A percentile compares a stretch with the other conserved stretches of the same genome.
These are phyloP conservation scores for Cystofilobasidium macerans DNA, from an alignment of 768 basidiomycete genomes.

Conservation along the genomic window DNA sequence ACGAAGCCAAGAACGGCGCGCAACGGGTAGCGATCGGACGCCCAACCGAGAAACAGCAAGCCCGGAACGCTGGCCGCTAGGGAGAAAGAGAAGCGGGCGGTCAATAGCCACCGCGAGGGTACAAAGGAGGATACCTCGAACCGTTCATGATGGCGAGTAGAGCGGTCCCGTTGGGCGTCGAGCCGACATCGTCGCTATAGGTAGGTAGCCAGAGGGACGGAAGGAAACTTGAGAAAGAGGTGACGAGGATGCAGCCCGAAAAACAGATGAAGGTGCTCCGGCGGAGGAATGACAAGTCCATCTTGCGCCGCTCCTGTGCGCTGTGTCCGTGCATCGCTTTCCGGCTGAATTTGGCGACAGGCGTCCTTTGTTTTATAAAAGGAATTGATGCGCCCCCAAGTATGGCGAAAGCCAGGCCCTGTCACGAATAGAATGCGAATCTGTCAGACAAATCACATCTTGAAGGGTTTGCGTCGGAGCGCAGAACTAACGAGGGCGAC, in stretches of 20 bases:
- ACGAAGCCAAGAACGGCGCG: slow-evolving; percentile 28
- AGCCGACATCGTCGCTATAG: slow-evolving; percentile 30
- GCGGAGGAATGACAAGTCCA: not conserved
- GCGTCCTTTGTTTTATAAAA: slow-evolving; percentile 32
- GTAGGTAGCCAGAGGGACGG: slow-evolving; percentile 33
- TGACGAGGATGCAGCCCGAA: slow-evolving; percentile 29
- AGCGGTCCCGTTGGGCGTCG: slow-evolving; percentile 31
- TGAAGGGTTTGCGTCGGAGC: not conserved
- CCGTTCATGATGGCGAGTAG: slow-evolving; percentile 36
- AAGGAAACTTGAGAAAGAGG: slow-evolving; percentile 33
- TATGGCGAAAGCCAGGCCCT: slow-evolving; percentile 30
- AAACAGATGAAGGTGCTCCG: slow-evolving; percentile 29
- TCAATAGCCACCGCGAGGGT: not conserved
- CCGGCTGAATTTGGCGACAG: slow-evolving; percentile 1
- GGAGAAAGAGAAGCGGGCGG: not conserved
- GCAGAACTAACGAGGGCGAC: slow-evolving; percentile 25
- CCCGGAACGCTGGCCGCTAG: slow-evolving; percentile 36
- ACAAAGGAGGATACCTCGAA: slow-evolving; percentile 3
- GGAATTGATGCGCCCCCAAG: slow-evolving; percentile 27
- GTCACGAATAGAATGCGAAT: not conserved
- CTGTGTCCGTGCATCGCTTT: not conserved
- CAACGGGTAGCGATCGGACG: slow-evolving; percentile 32
- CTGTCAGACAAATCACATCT: not conserved
- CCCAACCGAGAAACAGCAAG: slow-evolving; percentile 29
- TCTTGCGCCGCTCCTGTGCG: not conserved